Evolutionary conservation across 2,329 filamentous ascomycete genomes (phyloP).

Genomic region (Penicillium sumatraense): DNA sequence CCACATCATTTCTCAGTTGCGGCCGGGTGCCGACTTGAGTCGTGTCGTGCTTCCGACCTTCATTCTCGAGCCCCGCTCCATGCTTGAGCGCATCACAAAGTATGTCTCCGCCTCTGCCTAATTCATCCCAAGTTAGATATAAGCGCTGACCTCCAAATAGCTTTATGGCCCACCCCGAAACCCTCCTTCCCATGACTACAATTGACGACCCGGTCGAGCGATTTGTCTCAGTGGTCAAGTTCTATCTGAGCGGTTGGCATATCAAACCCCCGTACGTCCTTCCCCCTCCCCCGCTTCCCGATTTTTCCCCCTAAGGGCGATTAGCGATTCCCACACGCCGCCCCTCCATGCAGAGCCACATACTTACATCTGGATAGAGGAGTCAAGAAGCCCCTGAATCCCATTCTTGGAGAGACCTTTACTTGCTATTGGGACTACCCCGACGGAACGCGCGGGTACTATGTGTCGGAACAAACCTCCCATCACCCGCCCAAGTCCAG

Average conservation of each 20-base stretch:
- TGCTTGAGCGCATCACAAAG: constrained; percentile 99
- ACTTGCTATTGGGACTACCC: constrained; percentile 95
- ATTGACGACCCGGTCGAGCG: constrained; percentile 88
- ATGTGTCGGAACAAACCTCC: constrained; percentile 96
- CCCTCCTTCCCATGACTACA: constrained; percentile 81
- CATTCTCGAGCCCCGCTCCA: constrained; percentile 95
- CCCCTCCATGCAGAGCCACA: not conserved
- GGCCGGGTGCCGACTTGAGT: constrained; percentile 92
- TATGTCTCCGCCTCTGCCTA: constrained; percentile 51
- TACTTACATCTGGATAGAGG: constrained; percentile 61
- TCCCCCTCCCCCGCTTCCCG: not conserved
- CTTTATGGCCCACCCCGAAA: constrained; percentile 99
- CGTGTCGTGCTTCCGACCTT: constrained; percentile 95
- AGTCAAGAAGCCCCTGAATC: constrained; percentile 97
- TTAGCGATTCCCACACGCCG: not conserved
- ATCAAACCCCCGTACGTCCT: constrained; percentile 87
- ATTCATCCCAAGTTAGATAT: not conserved
- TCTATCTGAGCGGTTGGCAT: constrained; percentile 98
- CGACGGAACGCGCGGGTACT: constrained; percentile 85
- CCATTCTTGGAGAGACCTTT: constrained; percentile 91
- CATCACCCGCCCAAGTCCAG: constrained; percentile 98
- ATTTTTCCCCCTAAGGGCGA: not conserved
- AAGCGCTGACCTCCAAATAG: constrained; percentile 51
- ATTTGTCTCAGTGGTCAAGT: constrained; percentile 95
- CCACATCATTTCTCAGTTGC: constrained; percentile 96